These are phyloP conservation scores for Ceratocystis colombiana DNA, from an alignment of 2,329 filamentous ascomycete species.

Conservation along the genomic window DNA sequence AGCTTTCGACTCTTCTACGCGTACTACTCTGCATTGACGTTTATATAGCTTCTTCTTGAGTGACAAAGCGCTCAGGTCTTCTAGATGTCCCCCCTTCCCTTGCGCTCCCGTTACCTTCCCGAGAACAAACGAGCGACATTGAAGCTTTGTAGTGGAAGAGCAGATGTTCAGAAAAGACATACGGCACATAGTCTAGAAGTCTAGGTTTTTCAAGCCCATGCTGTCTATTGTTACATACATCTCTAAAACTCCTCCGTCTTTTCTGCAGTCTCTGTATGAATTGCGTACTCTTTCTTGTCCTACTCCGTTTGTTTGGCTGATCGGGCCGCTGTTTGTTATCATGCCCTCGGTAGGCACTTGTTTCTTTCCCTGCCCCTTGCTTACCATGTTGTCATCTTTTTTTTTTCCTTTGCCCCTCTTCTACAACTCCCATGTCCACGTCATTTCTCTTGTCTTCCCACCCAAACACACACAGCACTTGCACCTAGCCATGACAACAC, in stretches of 20 bases:
- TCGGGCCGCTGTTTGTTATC: neutral
- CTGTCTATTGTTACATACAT: neutral
- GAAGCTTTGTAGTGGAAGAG: neutral
- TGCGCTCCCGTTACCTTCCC: neutral
- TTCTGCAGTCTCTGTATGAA: neutral
- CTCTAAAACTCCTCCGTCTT: neutral
- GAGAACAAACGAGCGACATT: neutral
- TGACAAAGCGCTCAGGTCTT: conserved; percentile 10
- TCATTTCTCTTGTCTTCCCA: neutral
- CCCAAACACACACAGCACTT: too few relatives aligned
- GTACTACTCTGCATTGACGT: neutral
- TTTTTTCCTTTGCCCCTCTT: conserved; percentile 10
- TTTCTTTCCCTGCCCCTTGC: conserved; percentile 4
- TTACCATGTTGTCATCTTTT: neutral
- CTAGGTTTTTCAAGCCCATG: neutral
- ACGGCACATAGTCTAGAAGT: neutral
- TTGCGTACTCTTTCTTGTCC: neutral
- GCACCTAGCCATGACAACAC: too few relatives aligned
- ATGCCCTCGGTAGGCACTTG: conserved; percentile 4
- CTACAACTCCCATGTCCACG: neutral
- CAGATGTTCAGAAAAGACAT: neutral
- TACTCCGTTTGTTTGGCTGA: neutral
- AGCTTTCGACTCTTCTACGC: neutral
- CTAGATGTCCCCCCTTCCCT: neutral
- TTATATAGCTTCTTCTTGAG: neutral